Percentiles rank a stretch among this genome's conserved stretches.
These are phyloP conservation scores for Diutina pseudorugosa DNA, from an alignment of 1,139 yeast genomes.

Conservation along the genomic window DNA sequence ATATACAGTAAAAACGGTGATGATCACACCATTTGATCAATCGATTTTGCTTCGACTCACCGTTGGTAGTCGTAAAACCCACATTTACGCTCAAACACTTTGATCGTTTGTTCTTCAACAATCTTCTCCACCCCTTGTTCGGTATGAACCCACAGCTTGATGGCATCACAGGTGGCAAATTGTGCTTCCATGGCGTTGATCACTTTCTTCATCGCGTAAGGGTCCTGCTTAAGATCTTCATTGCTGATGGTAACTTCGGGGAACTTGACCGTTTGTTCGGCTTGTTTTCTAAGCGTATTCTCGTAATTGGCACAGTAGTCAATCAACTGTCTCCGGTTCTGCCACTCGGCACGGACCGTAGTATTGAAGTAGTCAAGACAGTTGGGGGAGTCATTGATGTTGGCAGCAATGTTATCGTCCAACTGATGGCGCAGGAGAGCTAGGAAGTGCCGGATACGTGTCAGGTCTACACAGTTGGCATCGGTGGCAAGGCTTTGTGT, in stretches of 20 bases:
- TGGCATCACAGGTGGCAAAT: slow-evolving; percentile 3
- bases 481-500: background rate
- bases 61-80: background rate
- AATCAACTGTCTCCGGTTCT: background rate
- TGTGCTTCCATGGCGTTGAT: background rate
- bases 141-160: slow-evolving; percentile 1
- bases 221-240: background rate
- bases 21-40: background rate
- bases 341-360: background rate
- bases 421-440: background rate
- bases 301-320: background rate
- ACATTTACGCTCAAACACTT: background rate
- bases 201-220: background rate
- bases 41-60: too few relatives aligned
- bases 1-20: background rate
- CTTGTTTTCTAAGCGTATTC: background rate
- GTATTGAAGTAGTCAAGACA: background rate
- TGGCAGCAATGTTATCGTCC: background rate
- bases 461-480: background rate
- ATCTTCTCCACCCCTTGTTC: slow-evolving; percentile 2
- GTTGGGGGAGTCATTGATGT: background rate
- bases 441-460: background rate
- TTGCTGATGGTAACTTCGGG: background rate
- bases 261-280: background rate
- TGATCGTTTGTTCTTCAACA: background rate